phyloP scores from a whole-genome alignment of 495 filamentous ascomycete species.

The Chaetomium cochliodes region DNA sequence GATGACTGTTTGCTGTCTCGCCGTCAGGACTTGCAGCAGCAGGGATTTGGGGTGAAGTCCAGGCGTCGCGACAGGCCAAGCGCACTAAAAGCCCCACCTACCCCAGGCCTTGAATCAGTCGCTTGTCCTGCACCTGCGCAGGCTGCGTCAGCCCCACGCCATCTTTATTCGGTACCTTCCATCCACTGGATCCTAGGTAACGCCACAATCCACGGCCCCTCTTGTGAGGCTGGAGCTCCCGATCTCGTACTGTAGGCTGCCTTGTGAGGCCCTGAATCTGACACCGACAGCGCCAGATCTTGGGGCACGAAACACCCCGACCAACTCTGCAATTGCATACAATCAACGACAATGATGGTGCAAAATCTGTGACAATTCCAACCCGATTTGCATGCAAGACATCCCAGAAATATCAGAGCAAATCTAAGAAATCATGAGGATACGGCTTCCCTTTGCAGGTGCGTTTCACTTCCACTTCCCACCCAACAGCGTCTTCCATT shows the following conservation, averaged over 20 bases:
- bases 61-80: not conserved
- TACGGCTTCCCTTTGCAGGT: constrained; percentile 75
- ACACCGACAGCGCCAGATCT: not conserved
- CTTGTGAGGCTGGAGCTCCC: constrained; percentile 16
- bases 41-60: not conserved
- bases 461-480: constrained; percentile 23
- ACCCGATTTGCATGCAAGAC: not conserved
- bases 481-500: not conserved
- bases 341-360: constrained; percentile 1
- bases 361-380: not conserved
- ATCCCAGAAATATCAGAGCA: not conserved
- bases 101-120: constrained; percentile 2
- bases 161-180: not conserved
- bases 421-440: constrained; percentile 53
- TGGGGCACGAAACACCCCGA: not conserved
- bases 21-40: not conserved
- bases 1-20: no score
- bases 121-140: not conserved
- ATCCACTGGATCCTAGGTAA: not conserved
- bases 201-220: constrained; percentile 9
- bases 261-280: constrained; percentile 1
- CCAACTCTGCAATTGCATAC: not conserved
- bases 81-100: not conserved
- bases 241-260: not conserved
- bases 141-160: not conserved